Percentiles rank a stretch among this genome's conserved stretches.
These are phyloP conservation scores for Marasmius sp. DNA, from an alignment of 1,284 basidiomycete species.

Conservation along the genomic window DNA sequence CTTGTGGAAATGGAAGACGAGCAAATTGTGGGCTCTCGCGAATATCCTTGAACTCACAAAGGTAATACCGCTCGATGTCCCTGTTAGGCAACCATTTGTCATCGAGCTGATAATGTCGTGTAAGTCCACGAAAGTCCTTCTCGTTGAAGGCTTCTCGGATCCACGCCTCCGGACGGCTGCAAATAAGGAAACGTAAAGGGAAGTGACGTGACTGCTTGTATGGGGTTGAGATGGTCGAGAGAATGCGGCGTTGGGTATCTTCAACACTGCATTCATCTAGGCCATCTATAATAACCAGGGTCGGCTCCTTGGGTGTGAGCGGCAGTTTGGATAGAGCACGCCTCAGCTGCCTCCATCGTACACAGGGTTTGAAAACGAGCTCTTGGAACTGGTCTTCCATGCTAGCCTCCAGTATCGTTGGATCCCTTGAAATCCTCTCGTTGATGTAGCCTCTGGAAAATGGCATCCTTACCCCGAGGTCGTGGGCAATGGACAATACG, in stretches of 20 bases:
- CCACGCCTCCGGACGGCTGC: constrained; percentile 18
- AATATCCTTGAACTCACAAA: constrained; percentile 7
- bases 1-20: neutral
- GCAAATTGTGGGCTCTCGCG: neutral
- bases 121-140: neutral
- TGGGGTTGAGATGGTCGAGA: neutral
- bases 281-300: constrained; percentile 16
- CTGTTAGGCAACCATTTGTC: neutral
- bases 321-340: no score
- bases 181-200: constrained; percentile 18
- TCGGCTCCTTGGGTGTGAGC: neutral
- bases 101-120: constrained; percentile 1
- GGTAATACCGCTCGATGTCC: constrained; percentile 13
- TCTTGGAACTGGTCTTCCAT: neutral
- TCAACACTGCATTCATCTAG: constrained; percentile 16
- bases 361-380: neutral
- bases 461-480: neutral
- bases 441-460: neutral
- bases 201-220: neutral
- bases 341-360: no score
- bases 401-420: neutral
- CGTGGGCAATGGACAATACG: neutral
- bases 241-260: neutral
- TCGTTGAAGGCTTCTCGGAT: constrained; percentile 14
- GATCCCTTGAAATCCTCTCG: neutral